These are phyloP conservation scores for Zostera marina DNA, from an alignment of 116 monocot species.

Conservation along the genomic window DNA sequence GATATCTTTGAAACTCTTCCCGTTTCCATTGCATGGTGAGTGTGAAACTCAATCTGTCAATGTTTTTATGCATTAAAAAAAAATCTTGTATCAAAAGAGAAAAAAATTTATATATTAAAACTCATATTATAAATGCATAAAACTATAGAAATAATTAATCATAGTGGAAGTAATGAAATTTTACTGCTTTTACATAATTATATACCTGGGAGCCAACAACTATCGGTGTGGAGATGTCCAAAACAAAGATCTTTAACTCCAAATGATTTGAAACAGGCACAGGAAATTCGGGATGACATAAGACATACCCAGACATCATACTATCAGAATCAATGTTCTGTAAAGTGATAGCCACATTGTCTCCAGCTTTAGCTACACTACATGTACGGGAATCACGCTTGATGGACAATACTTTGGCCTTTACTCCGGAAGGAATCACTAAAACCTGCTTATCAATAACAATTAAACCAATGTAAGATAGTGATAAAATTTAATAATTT, in stretches of 20 bases:
- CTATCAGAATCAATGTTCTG: constrained; percentile 34
- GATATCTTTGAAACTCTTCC: constrained; percentile 50
- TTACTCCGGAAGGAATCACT: constrained; percentile 69
- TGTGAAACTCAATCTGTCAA: constrained; percentile 66
- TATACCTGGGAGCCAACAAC: constrained; percentile 61
- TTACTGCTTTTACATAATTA: no score
- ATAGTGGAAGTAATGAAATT: no score
- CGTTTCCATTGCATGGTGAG: constrained; percentile 57
- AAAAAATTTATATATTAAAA: background rate
- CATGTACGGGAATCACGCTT: constrained; percentile 51
- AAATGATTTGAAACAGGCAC: constrained; percentile 44
- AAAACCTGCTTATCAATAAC: constrained; percentile 33
- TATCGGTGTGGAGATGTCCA: constrained; percentile 55
- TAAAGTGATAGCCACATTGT: constrained; percentile 58
- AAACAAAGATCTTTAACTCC: constrained; percentile 59
- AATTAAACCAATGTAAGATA: background rate
- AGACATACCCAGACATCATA: constrained; percentile 43
- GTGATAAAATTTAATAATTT: no score
- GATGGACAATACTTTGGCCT: constrained; percentile 46
- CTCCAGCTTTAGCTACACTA: constrained; percentile 66
- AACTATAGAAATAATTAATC: no score
- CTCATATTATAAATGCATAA: background rate
- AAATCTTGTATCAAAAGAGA: background rate
- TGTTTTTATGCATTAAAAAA: background rate
- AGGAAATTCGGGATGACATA: constrained; percentile 84